A percentile compares a stretch with the other conserved stretches of the same genome.
Conservation (phyloP, 192 early-diverging fungal genomes). For the Coemansia sp. region DNA sequence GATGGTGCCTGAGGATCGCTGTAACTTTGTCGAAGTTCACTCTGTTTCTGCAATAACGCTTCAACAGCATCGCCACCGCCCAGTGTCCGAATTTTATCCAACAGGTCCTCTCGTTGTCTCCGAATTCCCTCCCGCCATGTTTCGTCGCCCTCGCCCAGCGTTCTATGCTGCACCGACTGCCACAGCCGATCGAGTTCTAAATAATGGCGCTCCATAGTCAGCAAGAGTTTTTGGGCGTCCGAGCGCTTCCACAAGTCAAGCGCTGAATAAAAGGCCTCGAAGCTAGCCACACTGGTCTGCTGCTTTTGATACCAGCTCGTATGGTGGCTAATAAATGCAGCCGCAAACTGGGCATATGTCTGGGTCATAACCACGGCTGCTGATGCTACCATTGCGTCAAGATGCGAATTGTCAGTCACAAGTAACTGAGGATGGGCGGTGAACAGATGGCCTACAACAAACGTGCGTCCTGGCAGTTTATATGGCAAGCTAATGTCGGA, state of each 20-base stretch:
- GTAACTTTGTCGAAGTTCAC: slow-evolving; percentile 28
- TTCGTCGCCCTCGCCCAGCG: slow-evolving; percentile 45
- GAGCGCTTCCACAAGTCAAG: slow-evolving; percentile 50
- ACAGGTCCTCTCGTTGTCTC: slow-evolving; percentile 27
- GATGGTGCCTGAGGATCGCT: slow-evolving; percentile 30
- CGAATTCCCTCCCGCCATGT: slow-evolving; percentile 38
- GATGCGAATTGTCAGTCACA: slow-evolving; percentile 24
- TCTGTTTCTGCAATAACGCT: slow-evolving; percentile 23
- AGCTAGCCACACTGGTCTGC: slow-evolving; percentile 31
- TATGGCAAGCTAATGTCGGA: neutral
- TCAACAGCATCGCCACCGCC: slow-evolving; percentile 32
- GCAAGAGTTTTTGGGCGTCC: slow-evolving; percentile 35
- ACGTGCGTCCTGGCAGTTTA: slow-evolving; percentile 34
- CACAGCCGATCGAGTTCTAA: slow-evolving; percentile 50
- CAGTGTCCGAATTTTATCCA: slow-evolving; percentile 27
- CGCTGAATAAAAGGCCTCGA: slow-evolving; percentile 35
- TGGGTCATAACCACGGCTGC: slow-evolving; percentile 31
- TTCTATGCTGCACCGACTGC: slow-evolving; percentile 49
- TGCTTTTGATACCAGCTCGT: slow-evolving; percentile 26
- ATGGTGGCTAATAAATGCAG: slow-evolving; percentile 9
- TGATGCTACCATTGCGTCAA: slow-evolving; percentile 37
- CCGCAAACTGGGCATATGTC: slow-evolving; percentile 26
- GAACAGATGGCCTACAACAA: slow-evolving; percentile 40
- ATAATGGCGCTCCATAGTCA: slow-evolving; percentile 47
- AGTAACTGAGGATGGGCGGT: slow-evolving; percentile 37